A percentile compares a stretch with the other conserved stretches of the same genome.
Evolutionary conservation across 1,284 basidiomycete genomes (phyloP).

Genomic region (Leccinum solheimii): DNA sequence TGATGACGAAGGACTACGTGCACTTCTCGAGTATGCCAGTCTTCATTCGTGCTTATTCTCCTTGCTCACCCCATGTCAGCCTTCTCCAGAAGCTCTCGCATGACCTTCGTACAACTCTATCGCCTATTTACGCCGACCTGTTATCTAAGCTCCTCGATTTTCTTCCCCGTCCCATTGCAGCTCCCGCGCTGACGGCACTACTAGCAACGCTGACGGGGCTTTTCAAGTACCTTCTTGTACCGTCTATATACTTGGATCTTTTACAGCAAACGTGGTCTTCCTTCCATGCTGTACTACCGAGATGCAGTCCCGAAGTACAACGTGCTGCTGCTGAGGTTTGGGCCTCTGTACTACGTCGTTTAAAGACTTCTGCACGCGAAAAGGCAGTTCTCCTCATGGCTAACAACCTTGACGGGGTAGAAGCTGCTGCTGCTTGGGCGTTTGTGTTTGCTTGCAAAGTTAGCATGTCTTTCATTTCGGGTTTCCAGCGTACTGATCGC

Average conservation of each 20-base stretch:
- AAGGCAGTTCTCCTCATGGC: constrained; percentile 53
- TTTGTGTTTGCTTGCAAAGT: constrained; percentile 75
- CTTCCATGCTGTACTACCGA: constrained; percentile 50
- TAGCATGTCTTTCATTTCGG: constrained; percentile 17
- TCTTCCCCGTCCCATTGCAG: constrained; percentile 56
- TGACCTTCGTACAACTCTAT: constrained; percentile 71
- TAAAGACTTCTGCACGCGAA: constrained; percentile 56
- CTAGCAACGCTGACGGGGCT: constrained; percentile 63
- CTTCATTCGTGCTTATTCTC: background rate
- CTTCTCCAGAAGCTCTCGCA: constrained; percentile 73
- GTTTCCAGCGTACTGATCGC: constrained; percentile 4
- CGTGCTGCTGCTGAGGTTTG: constrained; percentile 76
- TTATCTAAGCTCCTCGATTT: constrained; percentile 55
- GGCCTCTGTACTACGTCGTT: constrained; percentile 64
- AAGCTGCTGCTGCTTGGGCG: constrained; percentile 66
- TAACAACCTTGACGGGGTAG: constrained; percentile 44
- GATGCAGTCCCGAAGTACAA: constrained; percentile 66
- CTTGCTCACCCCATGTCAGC: constrained; percentile 40
- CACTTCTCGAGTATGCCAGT: constrained; percentile 68
- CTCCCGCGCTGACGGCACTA: constrained; percentile 56
- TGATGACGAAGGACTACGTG: constrained; percentile 68
- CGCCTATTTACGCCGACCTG: constrained; percentile 56
- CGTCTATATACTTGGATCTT: constrained; percentile 49
- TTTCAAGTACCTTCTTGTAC: constrained; percentile 71
- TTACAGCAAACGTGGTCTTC: constrained; percentile 58